Percentiles rank a stretch among this genome's conserved stretches.
These are phyloP conservation scores for Diutina rugosa DNA, from an alignment of 1,139 yeast genomes.

Conservation along the genomic window DNA sequence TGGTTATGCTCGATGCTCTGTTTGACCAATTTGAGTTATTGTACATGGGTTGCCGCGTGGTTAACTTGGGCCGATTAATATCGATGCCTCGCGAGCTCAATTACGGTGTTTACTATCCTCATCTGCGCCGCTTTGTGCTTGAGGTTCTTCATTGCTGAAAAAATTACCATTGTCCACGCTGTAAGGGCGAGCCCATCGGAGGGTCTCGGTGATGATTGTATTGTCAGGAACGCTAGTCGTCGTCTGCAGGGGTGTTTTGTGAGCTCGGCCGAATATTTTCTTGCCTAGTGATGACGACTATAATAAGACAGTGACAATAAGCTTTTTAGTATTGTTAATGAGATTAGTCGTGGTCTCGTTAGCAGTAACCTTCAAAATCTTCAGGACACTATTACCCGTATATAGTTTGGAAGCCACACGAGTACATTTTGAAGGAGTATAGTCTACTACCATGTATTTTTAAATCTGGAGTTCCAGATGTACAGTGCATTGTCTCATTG, in stretches of 20 bases:
- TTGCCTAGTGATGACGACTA: not conserved
- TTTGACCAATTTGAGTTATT: constrained; percentile 64
- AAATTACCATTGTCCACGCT: not conserved
- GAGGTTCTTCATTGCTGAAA: not conserved
- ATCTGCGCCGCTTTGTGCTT: not conserved
- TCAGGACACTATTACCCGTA: too few species aligned
- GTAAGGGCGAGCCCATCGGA: not conserved
- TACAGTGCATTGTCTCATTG: not conserved
- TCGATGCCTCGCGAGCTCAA: constrained; percentile 35
- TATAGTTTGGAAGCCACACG: too few species aligned
- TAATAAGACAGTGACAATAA: not conserved
- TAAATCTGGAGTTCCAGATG: too few species aligned
- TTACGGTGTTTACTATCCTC: constrained; percentile 63
- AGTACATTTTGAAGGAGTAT: too few species aligned
- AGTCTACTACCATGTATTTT: too few species aligned
- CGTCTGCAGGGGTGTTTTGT: not conserved
- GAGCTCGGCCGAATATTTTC: not conserved
- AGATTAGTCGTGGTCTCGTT: not conserved
- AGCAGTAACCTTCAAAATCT: too few species aligned
- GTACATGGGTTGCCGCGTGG: constrained; percentile 71
- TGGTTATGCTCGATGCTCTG: constrained; percentile 55
- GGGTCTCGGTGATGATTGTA: not conserved
- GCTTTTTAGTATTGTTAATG: not conserved
- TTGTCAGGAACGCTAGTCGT: not conserved
- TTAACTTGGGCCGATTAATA: constrained; percentile 56